Evolutionary conservation across 2,329 filamentous ascomycete species (phyloP), one percentile per base, ranked within the genome.

Genomic region (Arachnopeziza araneosa): DNA sequence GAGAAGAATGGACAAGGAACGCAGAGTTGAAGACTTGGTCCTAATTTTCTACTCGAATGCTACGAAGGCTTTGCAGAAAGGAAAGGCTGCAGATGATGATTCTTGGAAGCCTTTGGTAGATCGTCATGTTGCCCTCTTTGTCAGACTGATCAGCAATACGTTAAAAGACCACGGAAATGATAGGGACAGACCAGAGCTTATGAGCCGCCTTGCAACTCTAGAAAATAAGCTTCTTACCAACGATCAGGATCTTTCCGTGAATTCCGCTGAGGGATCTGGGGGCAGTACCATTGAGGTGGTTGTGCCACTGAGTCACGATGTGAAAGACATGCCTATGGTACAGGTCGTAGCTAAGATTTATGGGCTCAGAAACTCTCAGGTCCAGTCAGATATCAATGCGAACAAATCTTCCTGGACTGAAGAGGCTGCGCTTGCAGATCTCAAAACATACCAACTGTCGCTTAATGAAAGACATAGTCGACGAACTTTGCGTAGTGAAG

Each of bases 21-120:
- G 93, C 64, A 88, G 93, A 70, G 88, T 96, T 23, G 95, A 99
- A 75, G 93, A 96, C 64, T 78, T 98, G 56, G 86, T 99, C 56
- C 81, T 99, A 67, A 97, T 98, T 65, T 98, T 99, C 79, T 98
- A 96, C 76, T 96, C 93, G 1, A 89, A 91, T 64, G 93, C 95
- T 7, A 96, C 91, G 52, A 96, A 96, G 73, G 93, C 96, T 63
- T 83, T 96, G 69, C 86, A 89, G 74, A 90, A 91, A 73, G 83
- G 88, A 57, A 90, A 90, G 74, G 75, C 83, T 0, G 81, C 86
- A 0, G 89, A 89, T 53, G 93, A 98, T 73, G 91, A 96, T 72
- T 84, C 85, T 57, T 97, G 91, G 90, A 96, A 95, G 76, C 79
- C 89, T 60, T 85, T 98, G 76, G 92, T 96, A 21, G 95, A 99